These are phyloP conservation scores for Cyberlindnera amylophila DNA, from an alignment of 805 yeast species.

Conservation along the genomic window DNA sequence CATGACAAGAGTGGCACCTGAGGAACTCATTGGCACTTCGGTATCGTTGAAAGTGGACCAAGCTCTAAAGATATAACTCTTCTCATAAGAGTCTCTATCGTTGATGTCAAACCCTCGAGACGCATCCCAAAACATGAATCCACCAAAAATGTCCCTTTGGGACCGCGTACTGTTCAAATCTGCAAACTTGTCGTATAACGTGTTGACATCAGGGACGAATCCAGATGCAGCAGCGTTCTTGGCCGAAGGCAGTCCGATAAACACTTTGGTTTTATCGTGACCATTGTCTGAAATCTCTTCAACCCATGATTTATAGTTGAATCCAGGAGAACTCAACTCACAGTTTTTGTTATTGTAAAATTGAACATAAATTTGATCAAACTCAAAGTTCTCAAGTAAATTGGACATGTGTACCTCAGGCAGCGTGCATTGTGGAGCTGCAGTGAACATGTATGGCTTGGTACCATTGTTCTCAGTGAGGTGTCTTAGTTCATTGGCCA, in stretches of 20 bases:
- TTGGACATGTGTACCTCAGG: conserved; percentile 58
- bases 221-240: conserved; percentile 54
- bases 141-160: conserved; percentile 56
- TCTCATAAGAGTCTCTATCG: conserved; percentile 30
- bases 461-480: conserved; percentile 37
- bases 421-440: conserved; percentile 77
- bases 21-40: conserved; percentile 2
- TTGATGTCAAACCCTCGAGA: conserved; percentile 56
- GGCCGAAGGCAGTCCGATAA: conserved; percentile 60
- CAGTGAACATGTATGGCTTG: conserved; percentile 58
- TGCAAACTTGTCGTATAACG: conserved; percentile 28
- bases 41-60: conserved; percentile 20
- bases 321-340: conserved; percentile 35
- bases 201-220: conserved; percentile 41
- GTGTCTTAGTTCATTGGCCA: conserved; percentile 46
- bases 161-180: conserved; percentile 10
- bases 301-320: conserved; percentile 52
- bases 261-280: conserved; percentile 49
- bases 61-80: conserved; percentile 22
- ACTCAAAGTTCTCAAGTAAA: conserved; percentile 45
- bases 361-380: conserved; percentile 70
- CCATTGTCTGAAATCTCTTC: conserved; percentile 13
- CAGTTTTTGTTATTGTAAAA: conserved; percentile 67
- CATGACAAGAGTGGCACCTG: conserved; percentile 13
- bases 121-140: conserved; percentile 91